Evolutionary conservation across 2,329 filamentous ascomycete genomes (phyloP).

Genomic region (Colletotrichum melonis): DNA sequence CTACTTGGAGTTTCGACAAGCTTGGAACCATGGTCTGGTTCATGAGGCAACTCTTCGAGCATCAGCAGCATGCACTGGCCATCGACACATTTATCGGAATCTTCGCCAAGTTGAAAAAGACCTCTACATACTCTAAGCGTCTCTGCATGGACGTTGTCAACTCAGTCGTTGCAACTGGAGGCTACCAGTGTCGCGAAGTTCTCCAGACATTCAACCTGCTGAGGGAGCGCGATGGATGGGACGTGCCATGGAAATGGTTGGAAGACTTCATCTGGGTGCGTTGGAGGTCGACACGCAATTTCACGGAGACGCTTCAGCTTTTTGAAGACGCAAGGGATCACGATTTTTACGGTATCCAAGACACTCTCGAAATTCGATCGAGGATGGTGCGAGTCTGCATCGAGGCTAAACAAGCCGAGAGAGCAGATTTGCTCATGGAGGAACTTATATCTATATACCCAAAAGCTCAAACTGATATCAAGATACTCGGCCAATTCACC

Average conservation of each 20-base stretch:
- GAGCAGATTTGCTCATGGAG: conserved; percentile 12
- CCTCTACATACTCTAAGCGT: conserved; percentile 1
- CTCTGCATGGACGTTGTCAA: conserved; percentile 11
- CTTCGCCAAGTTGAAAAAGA: neutral
- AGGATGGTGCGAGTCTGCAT: conserved; percentile 30
- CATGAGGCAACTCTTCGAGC: conserved; percentile 13
- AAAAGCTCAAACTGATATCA: conserved; percentile 4
- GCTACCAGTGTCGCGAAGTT: conserved; percentile 23
- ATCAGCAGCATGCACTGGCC: conserved; percentile 13
- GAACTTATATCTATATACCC: conserved; percentile 1
- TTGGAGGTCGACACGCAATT: conserved; percentile 19
- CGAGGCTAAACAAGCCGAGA: conserved; percentile 16
- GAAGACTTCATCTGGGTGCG: neutral
- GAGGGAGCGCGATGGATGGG: conserved; percentile 18
- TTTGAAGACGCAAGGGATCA: conserved; percentile 13
- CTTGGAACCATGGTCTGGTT: conserved; percentile 8
- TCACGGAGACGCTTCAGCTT: conserved; percentile 3
- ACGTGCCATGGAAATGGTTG: conserved; percentile 8
- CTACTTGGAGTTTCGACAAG: neutral
- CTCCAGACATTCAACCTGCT: conserved; percentile 10
- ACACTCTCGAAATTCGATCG: conserved; percentile 12
- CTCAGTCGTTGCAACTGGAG: conserved; percentile 14
- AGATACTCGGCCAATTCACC: conserved; percentile 49
- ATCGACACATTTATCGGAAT: conserved; percentile 29
- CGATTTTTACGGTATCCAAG: conserved; percentile 22